Evolutionary conservation across 2,329 filamentous ascomycete species (phyloP), one percentile per base, ranked within the genome.

Genomic region (Aspergillus pseudotamarii): DNA sequence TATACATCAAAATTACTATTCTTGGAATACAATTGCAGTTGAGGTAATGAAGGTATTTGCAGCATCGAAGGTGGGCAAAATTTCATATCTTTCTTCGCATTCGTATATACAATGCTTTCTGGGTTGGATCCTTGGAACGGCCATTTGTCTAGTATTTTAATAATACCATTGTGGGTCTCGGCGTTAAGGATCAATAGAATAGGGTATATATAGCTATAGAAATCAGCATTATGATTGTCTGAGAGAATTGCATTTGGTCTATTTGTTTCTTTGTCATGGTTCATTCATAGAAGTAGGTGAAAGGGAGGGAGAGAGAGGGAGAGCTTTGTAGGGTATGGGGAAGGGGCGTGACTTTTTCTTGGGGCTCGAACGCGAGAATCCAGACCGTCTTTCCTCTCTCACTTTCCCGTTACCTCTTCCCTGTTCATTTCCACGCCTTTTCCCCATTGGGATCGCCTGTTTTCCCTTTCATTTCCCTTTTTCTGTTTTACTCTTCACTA

Each of bases 371-470:
- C 28, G 45, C 45, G 26, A 32, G 48, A 32, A 30, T 51, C 48
- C 48, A 51, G 48, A 51, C 57, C 57, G 41, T 57, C 43, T 36
- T 23, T 57, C 41, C 43, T 55, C 26, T 46, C 43, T 14, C 43
- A 41, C n/a, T 11, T 63, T 63, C 59, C 59, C 54, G 50, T 64
- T 61, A 57, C 50, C 62, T 51, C 46, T 61, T 38, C 12, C 34
- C 51, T 54, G 30, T 16, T 38, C 32, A 55, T 55, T 55, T 55
- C 50, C 34, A 36, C 51, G n/a, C 30, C 11, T 50, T 19, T 23
- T 23, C 53, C 34, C 32, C 53, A 11, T 45, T n/a, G 16, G 45
- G 45, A 28, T 48, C 8, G 45, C 21, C 45, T n/a, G 34, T 21
- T 30, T 30, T 46, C n/a, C 53, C 30, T 45, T 30, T 50, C 26